phyloP scores from a whole-genome alignment of 2,329 filamentous ascomycete genomes.

The Aspergillus pseudonomiae region DNA sequence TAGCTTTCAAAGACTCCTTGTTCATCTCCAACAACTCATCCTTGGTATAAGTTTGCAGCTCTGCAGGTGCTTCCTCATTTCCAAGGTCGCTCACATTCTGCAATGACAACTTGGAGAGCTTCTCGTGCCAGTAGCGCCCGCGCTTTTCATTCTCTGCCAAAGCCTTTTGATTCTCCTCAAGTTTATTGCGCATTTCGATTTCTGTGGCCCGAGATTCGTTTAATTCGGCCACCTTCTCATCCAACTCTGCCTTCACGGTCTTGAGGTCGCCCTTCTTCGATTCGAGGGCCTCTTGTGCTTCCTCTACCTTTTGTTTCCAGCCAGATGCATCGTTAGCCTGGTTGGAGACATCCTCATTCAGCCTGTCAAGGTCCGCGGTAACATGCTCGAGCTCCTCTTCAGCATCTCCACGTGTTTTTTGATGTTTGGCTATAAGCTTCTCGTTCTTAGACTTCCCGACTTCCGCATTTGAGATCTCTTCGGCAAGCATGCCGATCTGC shows the following conservation, averaged over 20 bases:
- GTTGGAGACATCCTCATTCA: conserved; percentile 76
- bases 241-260: conserved; percentile 79
- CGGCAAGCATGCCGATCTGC: conserved; percentile 77
- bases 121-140: conserved; percentile 84
- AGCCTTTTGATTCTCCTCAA: conserved; percentile 93
- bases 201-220: conserved; percentile 87
- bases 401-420: conserved; percentile 79
- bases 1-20: conserved; percentile 63
- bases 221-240: conserved; percentile 80
- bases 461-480: conserved; percentile 83
- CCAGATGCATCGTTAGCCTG: conserved; percentile 76
- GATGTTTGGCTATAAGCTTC: conserved; percentile 85
- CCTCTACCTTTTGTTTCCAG: conserved; percentile 72
- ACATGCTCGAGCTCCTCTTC: conserved; percentile 76
- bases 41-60: conserved; percentile 76
- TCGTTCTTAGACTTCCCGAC: conserved; percentile 89
- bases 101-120: conserved; percentile 78
- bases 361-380: conserved; percentile 70
- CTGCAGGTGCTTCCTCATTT: conserved; percentile 52
- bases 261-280: conserved; percentile 80
- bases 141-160: conserved; percentile 84
- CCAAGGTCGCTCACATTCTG: conserved; percentile 77
- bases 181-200: conserved; percentile 97
- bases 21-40: conserved; percentile 67
- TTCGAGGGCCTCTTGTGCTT: conserved; percentile 76